phyloP scores from a whole-genome alignment of 2,329 filamentous ascomycete genomes.

The Fusarium sp. region DNA sequence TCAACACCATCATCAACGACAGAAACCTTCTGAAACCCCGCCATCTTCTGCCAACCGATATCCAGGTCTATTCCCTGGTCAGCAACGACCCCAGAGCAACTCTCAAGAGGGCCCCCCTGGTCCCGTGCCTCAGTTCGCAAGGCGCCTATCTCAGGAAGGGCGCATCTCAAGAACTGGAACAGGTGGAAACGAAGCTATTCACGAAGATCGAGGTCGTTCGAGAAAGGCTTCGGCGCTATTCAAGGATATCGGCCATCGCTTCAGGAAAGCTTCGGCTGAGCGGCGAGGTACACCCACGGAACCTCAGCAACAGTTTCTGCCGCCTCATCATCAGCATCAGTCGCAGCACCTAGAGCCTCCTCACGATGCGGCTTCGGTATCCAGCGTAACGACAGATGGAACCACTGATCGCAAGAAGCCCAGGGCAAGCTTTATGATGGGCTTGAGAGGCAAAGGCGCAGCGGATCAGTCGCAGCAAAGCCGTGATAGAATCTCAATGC shows the following conservation, averaged over 20 bases:
- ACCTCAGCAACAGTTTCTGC: slow-evolving; percentile 28
- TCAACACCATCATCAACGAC: slow-evolving; percentile 39
- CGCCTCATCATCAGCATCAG: slow-evolving; percentile 10
- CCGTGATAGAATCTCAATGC: slow-evolving; percentile 28
- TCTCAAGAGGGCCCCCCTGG: slow-evolving; percentile 17
- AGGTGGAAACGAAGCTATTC: slow-evolving; percentile 8
- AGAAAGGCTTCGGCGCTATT: slow-evolving; percentile 60
- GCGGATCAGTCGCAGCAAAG: slow-evolving; percentile 32
- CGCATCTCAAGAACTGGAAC: slow-evolving; percentile 51
- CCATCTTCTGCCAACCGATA: slow-evolving; percentile 64
- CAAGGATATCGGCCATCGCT: slow-evolving; percentile 61
- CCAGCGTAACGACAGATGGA: slow-evolving; percentile 57
- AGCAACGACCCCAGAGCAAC: slow-evolving; percentile 34
- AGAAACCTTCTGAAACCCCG: slow-evolving; percentile 54
- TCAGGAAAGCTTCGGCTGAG: slow-evolving; percentile 52
- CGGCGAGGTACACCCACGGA: slow-evolving; percentile 47
- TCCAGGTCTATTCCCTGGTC: slow-evolving; percentile 57
- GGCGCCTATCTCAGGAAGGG: slow-evolving; percentile 28
- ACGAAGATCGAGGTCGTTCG: slow-evolving; percentile 51
- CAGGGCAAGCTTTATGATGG: slow-evolving; percentile 55
- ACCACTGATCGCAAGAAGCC: slow-evolving; percentile 50
- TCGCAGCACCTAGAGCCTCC: slow-evolving; percentile 9
- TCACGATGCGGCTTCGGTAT: slow-evolving; percentile 56
- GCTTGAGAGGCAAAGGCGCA: slow-evolving; percentile 26
- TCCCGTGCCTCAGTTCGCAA: slow-evolving; percentile 31